phyloP scores from a whole-genome alignment of 495 filamentous ascomycete genomes.

The Evernia prunastri region DNA sequence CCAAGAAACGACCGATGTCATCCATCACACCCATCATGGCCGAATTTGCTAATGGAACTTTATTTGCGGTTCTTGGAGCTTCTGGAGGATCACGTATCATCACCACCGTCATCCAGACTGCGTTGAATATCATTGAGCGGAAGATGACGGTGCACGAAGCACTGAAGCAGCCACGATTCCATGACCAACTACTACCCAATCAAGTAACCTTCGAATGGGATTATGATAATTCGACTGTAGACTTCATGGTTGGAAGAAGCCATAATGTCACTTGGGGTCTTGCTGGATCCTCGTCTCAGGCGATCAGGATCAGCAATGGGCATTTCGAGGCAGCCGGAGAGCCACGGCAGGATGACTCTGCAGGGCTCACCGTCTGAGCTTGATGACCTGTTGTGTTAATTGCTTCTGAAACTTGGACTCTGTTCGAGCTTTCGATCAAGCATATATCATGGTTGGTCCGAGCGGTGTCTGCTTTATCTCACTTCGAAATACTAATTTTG shows the following conservation, averaged over 20 bases:
- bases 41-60: conserved; percentile 47
- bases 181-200: conserved; percentile 78
- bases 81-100: conserved; percentile 88
- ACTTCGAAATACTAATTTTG: no score
- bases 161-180: conserved; percentile 59
- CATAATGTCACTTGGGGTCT: conserved; percentile 54
- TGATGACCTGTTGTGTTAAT: no score
- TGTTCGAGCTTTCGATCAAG: no score
- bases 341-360: conserved; percentile 66
- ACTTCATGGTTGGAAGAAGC: conserved; percentile 52
- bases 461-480: no score
- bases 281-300: conserved; percentile 56
- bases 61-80: conserved; percentile 67
- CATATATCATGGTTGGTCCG: no score
- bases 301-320: conserved; percentile 58
- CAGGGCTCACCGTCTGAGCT: conserved; percentile 56
- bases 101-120: conserved; percentile 68
- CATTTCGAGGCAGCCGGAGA: conserved; percentile 70
- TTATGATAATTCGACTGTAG: conserved; percentile 59
- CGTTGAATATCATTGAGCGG: conserved; percentile 63
- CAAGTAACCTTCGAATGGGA: conserved; percentile 60
- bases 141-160: conserved; percentile 52
- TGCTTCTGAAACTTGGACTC: not conserved
- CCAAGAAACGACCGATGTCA: conserved; percentile 72
- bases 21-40: conserved; percentile 73